A percentile compares a stretch with the other conserved stretches of the same genome.
Conservation (phyloP, 257 asterid species). For the Sherardia arvensis region DNA sequence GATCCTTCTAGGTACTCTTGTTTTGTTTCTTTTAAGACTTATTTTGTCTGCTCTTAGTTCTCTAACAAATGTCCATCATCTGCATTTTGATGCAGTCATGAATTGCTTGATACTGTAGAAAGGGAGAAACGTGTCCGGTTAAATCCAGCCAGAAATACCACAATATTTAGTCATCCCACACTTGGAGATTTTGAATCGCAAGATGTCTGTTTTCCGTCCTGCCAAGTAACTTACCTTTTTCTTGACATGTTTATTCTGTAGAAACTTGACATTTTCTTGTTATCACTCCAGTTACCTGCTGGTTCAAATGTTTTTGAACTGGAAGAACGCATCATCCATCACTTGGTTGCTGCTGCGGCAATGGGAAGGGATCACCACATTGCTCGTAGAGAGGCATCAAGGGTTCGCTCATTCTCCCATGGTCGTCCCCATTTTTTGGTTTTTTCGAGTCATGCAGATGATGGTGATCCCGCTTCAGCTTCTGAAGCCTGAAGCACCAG, state of each 20-base stretch:
- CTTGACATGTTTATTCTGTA: slow-evolving; percentile 4
- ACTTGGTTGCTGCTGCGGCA: slow-evolving; percentile 87
- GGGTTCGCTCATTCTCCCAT: slow-evolving; percentile 47
- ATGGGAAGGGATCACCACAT: slow-evolving; percentile 68
- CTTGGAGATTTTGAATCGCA: slow-evolving; percentile 68
- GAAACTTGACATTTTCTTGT: slow-evolving; percentile 11
- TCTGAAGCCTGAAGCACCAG: slow-evolving; percentile 22
- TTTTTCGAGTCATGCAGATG: slow-evolving; percentile 43
- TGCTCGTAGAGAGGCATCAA: slow-evolving; percentile 57
- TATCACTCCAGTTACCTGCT: slow-evolving; percentile 49
- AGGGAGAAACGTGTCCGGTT: slow-evolving; percentile 54
- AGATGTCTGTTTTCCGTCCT: slow-evolving; percentile 41
- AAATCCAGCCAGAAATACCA: slow-evolving; percentile 53
- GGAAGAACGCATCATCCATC: slow-evolving; percentile 85
- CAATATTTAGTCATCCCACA: slow-evolving; percentile 65
- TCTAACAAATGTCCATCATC: slow-evolving; percentile 1
- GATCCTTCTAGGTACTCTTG: slow-evolving; percentile 57
- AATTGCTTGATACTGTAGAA: slow-evolving; percentile 77
- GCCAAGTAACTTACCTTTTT: slow-evolving; percentile 2
- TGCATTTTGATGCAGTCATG: slow-evolving; percentile 56
- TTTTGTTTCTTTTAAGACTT: slow-evolving; percentile 2
- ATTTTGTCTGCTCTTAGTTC: background rate
- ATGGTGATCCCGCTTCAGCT: slow-evolving; percentile 27
- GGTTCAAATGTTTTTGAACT: slow-evolving; percentile 58
- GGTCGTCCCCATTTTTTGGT: slow-evolving; percentile 47